Evolutionary conservation across 2,329 filamentous ascomycete genomes (phyloP).

Genomic region (Neofusicoccum cordaticola): DNA sequence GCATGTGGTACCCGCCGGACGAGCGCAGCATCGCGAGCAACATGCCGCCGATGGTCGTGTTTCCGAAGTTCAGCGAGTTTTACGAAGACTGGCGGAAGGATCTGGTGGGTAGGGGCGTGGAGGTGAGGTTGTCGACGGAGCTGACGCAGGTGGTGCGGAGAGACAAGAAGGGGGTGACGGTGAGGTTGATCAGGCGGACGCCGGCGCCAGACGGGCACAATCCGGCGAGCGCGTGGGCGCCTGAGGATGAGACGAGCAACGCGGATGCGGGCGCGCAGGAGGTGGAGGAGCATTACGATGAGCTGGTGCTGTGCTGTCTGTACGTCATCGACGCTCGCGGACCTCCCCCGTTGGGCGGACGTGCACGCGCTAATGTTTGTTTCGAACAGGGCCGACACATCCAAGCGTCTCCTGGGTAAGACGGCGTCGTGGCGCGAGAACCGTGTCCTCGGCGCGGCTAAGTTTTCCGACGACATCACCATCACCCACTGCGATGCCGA

Average conservation of each 20-base stretch:
- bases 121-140: conserved; percentile 56
- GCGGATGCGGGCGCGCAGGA: conserved; percentile 42
- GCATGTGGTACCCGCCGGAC: conserved; percentile 57
- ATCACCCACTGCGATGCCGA: conserved; percentile 64
- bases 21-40: conserved; percentile 49
- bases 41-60: conserved; percentile 58
- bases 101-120: conserved; percentile 54
- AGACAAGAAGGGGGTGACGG: conserved; percentile 51
- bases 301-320: conserved; percentile 63
- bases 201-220: conserved; percentile 44
- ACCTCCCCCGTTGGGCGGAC: not conserved
- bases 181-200: conserved; percentile 47
- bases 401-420: conserved; percentile 57
- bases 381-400: conserved; percentile 47
- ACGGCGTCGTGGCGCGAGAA: conserved; percentile 61
- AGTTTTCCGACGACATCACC: conserved; percentile 68
- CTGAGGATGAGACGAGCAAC: conserved; percentile 34
- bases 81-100: conserved; percentile 59
- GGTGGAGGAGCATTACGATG: conserved; percentile 56
- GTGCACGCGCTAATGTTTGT: not conserved
- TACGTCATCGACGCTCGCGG: conserved; percentile 25
- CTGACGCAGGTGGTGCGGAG: conserved; percentile 53
- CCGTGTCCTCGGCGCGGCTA: conserved; percentile 67
- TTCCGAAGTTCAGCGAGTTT: conserved; percentile 60
- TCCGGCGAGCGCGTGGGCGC: conserved; percentile 44